phyloP scores from a whole-genome alignment of 2,329 filamentous ascomycete genomes.

The Pseudogymnoascus sp. region DNA sequence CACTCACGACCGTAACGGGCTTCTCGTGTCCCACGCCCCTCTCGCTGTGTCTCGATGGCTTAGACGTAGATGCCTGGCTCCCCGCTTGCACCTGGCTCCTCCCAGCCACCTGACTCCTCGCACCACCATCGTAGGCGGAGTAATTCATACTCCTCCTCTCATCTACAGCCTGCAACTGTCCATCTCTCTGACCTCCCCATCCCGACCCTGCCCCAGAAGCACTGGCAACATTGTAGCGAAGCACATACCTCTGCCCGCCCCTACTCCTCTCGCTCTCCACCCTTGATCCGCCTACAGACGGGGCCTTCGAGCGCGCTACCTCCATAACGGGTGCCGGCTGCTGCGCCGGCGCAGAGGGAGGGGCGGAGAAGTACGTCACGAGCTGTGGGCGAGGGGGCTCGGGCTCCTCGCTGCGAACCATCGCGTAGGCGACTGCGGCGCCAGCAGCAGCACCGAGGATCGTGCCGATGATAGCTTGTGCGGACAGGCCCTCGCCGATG shows the following conservation, averaged over 20 bases:
- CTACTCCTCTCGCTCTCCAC: neutral
- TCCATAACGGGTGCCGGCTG: neutral
- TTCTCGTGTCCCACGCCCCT: neutral
- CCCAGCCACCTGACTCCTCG: neutral
- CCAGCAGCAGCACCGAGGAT: slow-evolving; percentile 73
- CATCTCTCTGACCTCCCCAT: neutral
- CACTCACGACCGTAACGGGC: neutral
- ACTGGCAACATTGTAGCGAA: neutral
- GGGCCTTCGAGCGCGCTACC: neutral
- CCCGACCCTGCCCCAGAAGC: neutral
- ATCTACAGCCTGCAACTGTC: neutral
- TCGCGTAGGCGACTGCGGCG: slow-evolving; percentile 67
- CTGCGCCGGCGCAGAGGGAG: neutral
- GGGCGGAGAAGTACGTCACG: neutral
- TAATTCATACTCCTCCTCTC: slow-evolving; percentile 6
- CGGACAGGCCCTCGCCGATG: slow-evolving; percentile 27
- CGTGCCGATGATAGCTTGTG: slow-evolving; percentile 63
- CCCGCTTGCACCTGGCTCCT: neutral
- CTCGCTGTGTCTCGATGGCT: neutral
- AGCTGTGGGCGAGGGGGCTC: slow-evolving; percentile 7
- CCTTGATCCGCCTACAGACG: neutral
- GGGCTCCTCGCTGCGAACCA: slow-evolving; percentile 50
- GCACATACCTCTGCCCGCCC: neutral
- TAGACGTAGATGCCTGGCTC: neutral
- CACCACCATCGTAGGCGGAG: neutral